A percentile compares a stretch with the other conserved stretches of the same genome.
These are phyloP conservation scores for Primulina huaijiensis DNA, from an alignment of 257 asterid species.

Conservation along the genomic window DNA sequence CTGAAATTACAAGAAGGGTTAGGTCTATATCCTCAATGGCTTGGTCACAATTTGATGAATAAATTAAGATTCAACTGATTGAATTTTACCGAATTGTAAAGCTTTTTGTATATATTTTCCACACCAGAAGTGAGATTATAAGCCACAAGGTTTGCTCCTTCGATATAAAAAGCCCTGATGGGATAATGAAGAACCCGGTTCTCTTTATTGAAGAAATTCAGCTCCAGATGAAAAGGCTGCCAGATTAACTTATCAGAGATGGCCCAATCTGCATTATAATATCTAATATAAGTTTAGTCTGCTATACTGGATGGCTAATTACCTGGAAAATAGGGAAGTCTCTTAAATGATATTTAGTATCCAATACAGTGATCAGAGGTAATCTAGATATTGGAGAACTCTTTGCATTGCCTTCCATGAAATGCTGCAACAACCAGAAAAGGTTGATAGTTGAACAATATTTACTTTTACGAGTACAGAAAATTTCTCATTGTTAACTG, in stretches of 20 bases:
- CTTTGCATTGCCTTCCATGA: conserved; percentile 99
- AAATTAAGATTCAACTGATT: conserved; percentile 15
- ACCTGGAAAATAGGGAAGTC: conserved; percentile 95
- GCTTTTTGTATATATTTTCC: conserved; percentile 88
- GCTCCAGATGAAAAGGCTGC: conserved; percentile 95
- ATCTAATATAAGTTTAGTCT: conserved; percentile 11
- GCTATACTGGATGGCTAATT: conserved; percentile 23
- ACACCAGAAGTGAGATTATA: conserved; percentile 85
- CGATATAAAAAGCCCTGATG: conserved; percentile 86
- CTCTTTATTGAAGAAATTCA: conserved; percentile 86
- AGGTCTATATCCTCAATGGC: conserved; percentile 26
- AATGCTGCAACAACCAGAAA: conserved; percentile 68
- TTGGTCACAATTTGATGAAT: conserved; percentile 19
- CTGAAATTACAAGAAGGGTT: conserved; percentile 43
- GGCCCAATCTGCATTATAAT: conserved; percentile 22
- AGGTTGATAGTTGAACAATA: conserved; percentile 24
- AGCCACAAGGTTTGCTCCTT: conserved; percentile 92
- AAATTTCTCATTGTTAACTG: not conserved
- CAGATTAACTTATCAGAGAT: conserved; percentile 34
- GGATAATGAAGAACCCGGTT: conserved; percentile 95
- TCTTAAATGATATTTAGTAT: conserved; percentile 61
- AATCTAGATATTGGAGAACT: conserved; percentile 94
- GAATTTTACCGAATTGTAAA: conserved; percentile 70
- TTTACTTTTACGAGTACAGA: conserved; percentile 16
- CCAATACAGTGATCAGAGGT: conserved; percentile 80